phyloP scores from a whole-genome alignment of 805 yeast species.

The Metschnikowia santaceciliae region DNA sequence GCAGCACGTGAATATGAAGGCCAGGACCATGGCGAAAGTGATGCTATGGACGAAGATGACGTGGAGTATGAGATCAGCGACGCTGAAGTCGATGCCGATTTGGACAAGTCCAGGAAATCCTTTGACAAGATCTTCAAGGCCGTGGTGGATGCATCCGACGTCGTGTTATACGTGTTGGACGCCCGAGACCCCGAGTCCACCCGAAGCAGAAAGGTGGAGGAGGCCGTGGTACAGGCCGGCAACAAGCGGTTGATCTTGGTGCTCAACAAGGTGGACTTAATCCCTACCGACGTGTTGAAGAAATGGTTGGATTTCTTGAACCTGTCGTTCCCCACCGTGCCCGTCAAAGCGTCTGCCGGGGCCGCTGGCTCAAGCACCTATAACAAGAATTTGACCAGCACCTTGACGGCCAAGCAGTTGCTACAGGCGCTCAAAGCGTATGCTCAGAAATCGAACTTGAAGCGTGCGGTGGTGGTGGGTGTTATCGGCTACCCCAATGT shows the following conservation, averaged over 20 bases:
- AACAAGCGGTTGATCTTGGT: conserved; percentile 82
- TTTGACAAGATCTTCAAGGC: conserved; percentile 91
- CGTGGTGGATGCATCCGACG: conserved; percentile 91
- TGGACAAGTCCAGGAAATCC: conserved; percentile 80
- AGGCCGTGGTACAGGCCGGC: conserved; percentile 75
- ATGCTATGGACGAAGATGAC: conserved; percentile 31
- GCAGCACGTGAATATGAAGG: conserved; percentile 78
- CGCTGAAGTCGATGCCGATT: conserved; percentile 44
- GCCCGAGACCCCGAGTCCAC: conserved; percentile 97
- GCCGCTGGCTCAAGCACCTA: conserved; percentile 66
- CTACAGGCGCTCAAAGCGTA: conserved; percentile 80
- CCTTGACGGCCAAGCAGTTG: conserved; percentile 68
- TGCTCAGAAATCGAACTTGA: conserved; percentile 77
- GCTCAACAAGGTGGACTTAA: conserved; percentile 86
- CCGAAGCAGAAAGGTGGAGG: conserved; percentile 86
- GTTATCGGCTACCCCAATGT: conserved; percentile 97
- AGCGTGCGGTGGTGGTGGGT: conserved; percentile 88
- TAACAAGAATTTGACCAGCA: conserved; percentile 67
- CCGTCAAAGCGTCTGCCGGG: conserved; percentile 75
- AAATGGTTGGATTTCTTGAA: conserved; percentile 81
- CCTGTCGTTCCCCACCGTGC: conserved; percentile 86
- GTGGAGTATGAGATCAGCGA: conserved; percentile 44
- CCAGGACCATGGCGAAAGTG: conserved; percentile 33
- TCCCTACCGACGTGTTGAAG: conserved; percentile 79
- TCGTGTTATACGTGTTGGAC: conserved; percentile 87